These are phyloP conservation scores for Peronospora farinosa DNA, from an alignment of 352 stramenopile genomes.

Conservation along the genomic window DNA sequence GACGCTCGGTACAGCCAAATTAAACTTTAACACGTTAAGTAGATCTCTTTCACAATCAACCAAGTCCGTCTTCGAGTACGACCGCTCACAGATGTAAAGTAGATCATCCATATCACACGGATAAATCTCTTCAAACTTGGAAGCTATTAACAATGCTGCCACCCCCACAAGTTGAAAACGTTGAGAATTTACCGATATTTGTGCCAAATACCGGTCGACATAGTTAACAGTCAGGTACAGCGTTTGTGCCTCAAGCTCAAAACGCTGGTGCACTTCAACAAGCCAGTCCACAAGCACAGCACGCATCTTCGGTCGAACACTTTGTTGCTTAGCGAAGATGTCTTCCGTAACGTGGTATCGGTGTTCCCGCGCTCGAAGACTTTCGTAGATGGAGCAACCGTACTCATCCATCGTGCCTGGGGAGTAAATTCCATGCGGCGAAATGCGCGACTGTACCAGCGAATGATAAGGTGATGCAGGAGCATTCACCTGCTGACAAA, in stretches of 20 bases:
- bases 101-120: constrained; percentile 94
- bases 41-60: constrained; percentile 91
- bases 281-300: constrained; percentile 74
- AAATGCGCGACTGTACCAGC: background rate
- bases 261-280: constrained; percentile 96
- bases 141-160: constrained; percentile 91
- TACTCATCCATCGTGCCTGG: constrained; percentile 47
- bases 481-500: constrained; percentile 17
- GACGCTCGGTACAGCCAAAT: constrained; percentile 93
- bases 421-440: constrained; percentile 23
- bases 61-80: constrained; percentile 86
- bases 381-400: constrained; percentile 47
- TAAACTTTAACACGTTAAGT: constrained; percentile 92
- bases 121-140: constrained; percentile 99
- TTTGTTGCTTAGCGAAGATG: constrained; percentile 45
- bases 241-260: constrained; percentile 95
- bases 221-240: constrained; percentile 98
- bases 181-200: constrained; percentile 79
- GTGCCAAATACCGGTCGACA: constrained; percentile 95
- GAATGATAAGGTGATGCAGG: constrained; percentile 1
- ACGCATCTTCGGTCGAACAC: constrained; percentile 56
- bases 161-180: constrained; percentile 98
- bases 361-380: constrained; percentile 36
- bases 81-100: constrained; percentile 96
- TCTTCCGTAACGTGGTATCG: constrained; percentile 43